Percentiles rank a stretch among this genome's conserved stretches.
phyloP scores from a whole-genome alignment of 495 filamentous ascomycete genomes.

The Penicillium nucicola region DNA sequence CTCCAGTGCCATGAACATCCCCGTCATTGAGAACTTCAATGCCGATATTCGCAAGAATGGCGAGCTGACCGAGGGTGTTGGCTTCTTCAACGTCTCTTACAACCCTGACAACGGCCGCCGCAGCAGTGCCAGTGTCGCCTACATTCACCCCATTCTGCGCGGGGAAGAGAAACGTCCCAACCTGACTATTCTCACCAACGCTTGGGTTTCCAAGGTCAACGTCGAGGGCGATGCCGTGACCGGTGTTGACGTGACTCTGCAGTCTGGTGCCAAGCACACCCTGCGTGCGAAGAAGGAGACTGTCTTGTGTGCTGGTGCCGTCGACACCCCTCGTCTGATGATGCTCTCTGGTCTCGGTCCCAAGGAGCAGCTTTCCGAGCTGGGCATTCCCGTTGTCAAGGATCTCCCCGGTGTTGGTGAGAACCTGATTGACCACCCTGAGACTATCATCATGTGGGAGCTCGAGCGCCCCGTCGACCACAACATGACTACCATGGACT shows the following conservation, averaged over 20 bases:
- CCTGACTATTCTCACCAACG: slow-evolving; percentile 73
- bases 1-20: slow-evolving; percentile 68
- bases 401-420: slow-evolving; percentile 77
- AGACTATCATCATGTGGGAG: slow-evolving; percentile 81
- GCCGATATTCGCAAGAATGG: slow-evolving; percentile 66
- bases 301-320: slow-evolving; percentile 72
- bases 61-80: slow-evolving; percentile 66
- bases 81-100: slow-evolving; percentile 82
- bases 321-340: slow-evolving; percentile 73
- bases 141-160: slow-evolving; percentile 79
- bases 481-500: slow-evolving; percentile 82
- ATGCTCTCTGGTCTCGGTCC: slow-evolving; percentile 77
- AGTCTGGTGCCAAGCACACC: slow-evolving; percentile 58
- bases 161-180: slow-evolving; percentile 75
- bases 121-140: slow-evolving; percentile 78
- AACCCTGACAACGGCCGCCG: slow-evolving; percentile 76
- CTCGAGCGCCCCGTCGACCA: slow-evolving; percentile 70
- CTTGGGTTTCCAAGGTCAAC: slow-evolving; percentile 76
- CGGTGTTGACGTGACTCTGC: slow-evolving; percentile 63
- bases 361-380: slow-evolving; percentile 54
- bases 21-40: slow-evolving; percentile 78
- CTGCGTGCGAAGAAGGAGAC: slow-evolving; percentile 65
- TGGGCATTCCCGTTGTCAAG: slow-evolving; percentile 66
- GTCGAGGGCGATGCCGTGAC: slow-evolving; percentile 59
- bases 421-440: slow-evolving; percentile 75